Base-by-base conservation (phyloP, 2,329 filamentous ascomycete genomes). In the Fusarium anthophilum region DNA sequence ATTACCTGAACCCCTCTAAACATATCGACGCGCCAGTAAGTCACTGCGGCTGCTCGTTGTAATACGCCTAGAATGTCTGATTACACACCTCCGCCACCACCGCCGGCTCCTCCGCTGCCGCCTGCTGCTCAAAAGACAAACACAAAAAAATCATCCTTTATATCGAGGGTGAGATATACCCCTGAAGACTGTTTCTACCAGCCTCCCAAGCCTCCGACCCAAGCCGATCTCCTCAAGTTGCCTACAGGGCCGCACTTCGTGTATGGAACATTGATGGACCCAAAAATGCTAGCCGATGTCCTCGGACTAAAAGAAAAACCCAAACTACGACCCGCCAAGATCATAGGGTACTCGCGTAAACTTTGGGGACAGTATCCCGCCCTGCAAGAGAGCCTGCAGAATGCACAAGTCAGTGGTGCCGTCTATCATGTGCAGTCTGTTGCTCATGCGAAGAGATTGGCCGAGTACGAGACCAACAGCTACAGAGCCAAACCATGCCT, bases 311-410 rank as follows among this genome's bases (percentile, higher is more conserved):
- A 50, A 26, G 7, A 26, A 2, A 1, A 54, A 4, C 65, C 39
- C n/a, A 5, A 18, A 3, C 24, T 61, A 7, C 63, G 65, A 22
- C 24, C 28, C 1, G 65, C 65, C 1, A 61, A 43, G 22, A 37
- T 61, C 18, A 5, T 26, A 5, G 65, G 65, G 6, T 68, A 48
- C n/a, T 48, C 35, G 1, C 5, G 30, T 17, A 67, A 61, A 17
- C 65, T 68, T 3, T 68, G 65, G 65, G 63, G 45, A 14, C 63
- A 48, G 20, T 67, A 67, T 37, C 63, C 63, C 8, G 65, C 63
- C 0, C 5, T 68, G 14, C 53, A 38, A 24, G 47, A 48, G 1
- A 63, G 65, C 1, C 39, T 22, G 0, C 24, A 48, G 5, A 47
- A 17, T 26, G 54, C 28, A 15, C 2, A 68, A 26, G 65, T 67